These are phyloP conservation scores for Seminavis robusta DNA, from an alignment of 108 stramenopile species.

Conservation along the genomic window DNA sequence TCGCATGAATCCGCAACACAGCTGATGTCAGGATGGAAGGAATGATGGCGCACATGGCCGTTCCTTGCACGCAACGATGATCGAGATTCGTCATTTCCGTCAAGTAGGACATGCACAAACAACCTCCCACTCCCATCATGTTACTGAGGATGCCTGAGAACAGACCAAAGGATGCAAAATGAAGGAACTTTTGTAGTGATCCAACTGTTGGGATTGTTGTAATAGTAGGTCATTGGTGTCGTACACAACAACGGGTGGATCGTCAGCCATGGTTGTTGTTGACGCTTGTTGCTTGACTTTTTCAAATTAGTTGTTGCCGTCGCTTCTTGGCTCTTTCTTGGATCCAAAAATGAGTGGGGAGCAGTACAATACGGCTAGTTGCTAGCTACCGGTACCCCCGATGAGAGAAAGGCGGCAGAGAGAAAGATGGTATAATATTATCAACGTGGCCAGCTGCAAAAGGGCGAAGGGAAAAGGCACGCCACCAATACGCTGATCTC, in stretches of 20 bases:
- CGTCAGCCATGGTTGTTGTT: too few relatives aligned
- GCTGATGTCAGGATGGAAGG: constrained; percentile 18
- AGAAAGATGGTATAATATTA: too few relatives aligned
- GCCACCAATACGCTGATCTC: too few relatives aligned
- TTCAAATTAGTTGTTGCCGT: too few relatives aligned
- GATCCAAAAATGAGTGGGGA: constrained; percentile 18
- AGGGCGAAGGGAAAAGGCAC: too few relatives aligned
- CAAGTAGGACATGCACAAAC: constrained; percentile 22
- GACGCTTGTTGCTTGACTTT: background rate
- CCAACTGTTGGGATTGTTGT: background rate
- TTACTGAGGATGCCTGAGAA: constrained; percentile 13
- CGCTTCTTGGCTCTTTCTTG: constrained; percentile 9
- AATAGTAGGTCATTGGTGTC: background rate
- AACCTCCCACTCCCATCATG: constrained; percentile 24
- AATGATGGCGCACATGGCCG: constrained; percentile 17
- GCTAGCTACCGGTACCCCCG: too few relatives aligned
- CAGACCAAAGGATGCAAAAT: constrained; percentile 15
- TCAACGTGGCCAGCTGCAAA: too few relatives aligned
- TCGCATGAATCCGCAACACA: constrained; percentile 8
- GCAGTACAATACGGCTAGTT: constrained; percentile 20
- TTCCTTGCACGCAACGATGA: constrained; percentile 23
- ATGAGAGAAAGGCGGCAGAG: too few relatives aligned
- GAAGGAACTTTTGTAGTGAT: background rate
- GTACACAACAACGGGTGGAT: too few relatives aligned
- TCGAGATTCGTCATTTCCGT: constrained; percentile 15